Evolutionary conservation across 1,139 yeast species (phyloP).

Genomic region (Zygoascus sp.): DNA sequence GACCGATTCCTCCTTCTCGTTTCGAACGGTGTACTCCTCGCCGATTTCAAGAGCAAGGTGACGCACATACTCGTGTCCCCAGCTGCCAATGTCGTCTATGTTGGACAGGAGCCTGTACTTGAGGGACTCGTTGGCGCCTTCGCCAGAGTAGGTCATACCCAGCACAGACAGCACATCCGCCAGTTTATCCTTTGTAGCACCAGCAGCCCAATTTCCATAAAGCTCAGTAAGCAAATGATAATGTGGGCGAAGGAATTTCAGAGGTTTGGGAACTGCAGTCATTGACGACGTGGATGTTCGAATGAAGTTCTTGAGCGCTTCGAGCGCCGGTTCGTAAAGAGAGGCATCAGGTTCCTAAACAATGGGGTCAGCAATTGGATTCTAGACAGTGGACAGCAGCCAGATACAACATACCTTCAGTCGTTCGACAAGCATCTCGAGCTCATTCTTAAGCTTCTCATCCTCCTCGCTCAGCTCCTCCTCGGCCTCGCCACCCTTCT

Average conservation of each 20-base stretch:
- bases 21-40: conserved; percentile 66
- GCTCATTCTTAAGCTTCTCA: conserved; percentile 76
- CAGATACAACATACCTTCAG: conserved; percentile 38
- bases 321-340: conserved; percentile 56
- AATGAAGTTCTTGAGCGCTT: conserved; percentile 67
- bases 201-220: conserved; percentile 62
- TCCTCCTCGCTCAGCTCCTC: conserved; percentile 95
- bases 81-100: conserved; percentile 61
- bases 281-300: conserved; percentile 94
- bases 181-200: conserved; percentile 40
- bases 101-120: conserved; percentile 69
- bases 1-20: conserved; percentile 45
- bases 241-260: conserved; percentile 89
- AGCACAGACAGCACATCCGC: conserved; percentile 90
- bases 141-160: conserved; percentile 92
- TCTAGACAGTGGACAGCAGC: background rate
- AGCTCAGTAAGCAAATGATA: conserved; percentile 62
- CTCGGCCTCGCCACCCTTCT: conserved; percentile 43
- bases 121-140: conserved; percentile 74
- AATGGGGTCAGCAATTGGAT: conserved; percentile 1
- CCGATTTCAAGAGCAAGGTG: conserved; percentile 95
- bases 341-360: conserved; percentile 42
- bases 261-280: conserved; percentile 99
- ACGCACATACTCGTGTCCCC: conserved; percentile 99
- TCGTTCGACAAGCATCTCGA: conserved; percentile 82